Evolutionary conservation across 2,329 filamentous ascomycete genomes (phyloP).

Genomic region (Diplodia sapinea): DNA sequence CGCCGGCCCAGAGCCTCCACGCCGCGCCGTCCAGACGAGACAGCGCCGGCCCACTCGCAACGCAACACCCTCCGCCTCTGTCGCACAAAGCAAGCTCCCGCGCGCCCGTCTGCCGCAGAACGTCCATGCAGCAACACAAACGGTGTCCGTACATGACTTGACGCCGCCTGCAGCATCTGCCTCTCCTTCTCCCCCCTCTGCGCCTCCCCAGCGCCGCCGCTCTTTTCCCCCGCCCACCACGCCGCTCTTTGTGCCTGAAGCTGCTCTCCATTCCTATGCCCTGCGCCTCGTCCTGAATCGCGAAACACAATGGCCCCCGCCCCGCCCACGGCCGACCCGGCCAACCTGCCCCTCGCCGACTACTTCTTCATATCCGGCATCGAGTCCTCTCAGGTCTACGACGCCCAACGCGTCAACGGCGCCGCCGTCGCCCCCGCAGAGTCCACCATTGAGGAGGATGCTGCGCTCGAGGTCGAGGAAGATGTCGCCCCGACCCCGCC

Average conservation of each 20-base stretch:
- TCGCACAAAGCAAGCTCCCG: constrained; percentile 31
- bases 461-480: constrained; percentile 57
- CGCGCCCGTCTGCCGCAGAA: constrained; percentile 29
- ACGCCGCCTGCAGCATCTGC: not conserved
- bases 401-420: constrained; percentile 50
- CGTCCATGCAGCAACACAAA: constrained; percentile 31
- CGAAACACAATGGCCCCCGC: constrained; percentile 46
- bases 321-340: constrained; percentile 48
- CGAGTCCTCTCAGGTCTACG: constrained; percentile 58
- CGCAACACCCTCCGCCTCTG: constrained; percentile 26
- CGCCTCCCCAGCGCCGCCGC: constrained; percentile 25
- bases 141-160: constrained; percentile 28
- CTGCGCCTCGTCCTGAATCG: constrained; percentile 14
- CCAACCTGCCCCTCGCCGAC: constrained; percentile 63
- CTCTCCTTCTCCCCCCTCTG: constrained; percentile 14
- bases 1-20: constrained; percentile 16
- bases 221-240: constrained; percentile 21
- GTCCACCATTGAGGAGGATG: constrained; percentile 67
- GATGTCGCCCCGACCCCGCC: constrained; percentile 34
- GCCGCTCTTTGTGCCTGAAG: constrained; percentile 14
- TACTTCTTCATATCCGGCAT: constrained; percentile 69
- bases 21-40: constrained; percentile 23
- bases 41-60: constrained; percentile 26
- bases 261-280: constrained; percentile 29
- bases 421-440: constrained; percentile 48